These are phyloP conservation scores for Yamadazyma triangularis DNA, from an alignment of 1,139 yeast genomes.

Conservation along the genomic window DNA sequence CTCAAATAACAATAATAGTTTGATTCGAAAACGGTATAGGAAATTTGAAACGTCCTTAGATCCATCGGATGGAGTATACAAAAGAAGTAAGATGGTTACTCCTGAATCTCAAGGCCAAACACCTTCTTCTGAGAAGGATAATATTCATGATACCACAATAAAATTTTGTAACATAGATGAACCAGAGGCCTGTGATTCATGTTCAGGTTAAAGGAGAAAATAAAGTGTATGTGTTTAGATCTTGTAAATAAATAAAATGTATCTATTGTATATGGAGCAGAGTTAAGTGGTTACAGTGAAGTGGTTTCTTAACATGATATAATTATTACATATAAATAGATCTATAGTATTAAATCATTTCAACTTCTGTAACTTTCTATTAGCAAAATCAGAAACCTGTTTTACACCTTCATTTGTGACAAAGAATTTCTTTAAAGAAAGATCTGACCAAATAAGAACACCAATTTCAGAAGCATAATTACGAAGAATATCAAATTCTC, in stretches of 20 bases:
- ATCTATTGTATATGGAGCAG: no score
- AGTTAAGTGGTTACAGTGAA: no score
- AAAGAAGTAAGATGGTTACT: slow-evolving; percentile 2
- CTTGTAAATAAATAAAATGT: slow-evolving; percentile 6
- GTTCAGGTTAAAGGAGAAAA: slow-evolving; percentile 32
- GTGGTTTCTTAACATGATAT: no score
- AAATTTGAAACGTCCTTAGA: slow-evolving; percentile 9
- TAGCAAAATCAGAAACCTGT: slow-evolving; percentile 84
- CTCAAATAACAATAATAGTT: slow-evolving; percentile 4
- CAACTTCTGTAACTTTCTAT: slow-evolving; percentile 34
- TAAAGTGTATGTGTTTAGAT: slow-evolving; percentile 1
- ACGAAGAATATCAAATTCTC: slow-evolving; percentile 69
- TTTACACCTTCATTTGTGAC: slow-evolving; percentile 81
- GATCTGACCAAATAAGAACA: slow-evolving; percentile 80
- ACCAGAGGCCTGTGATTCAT: slow-evolving; percentile 41
- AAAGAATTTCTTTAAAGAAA: slow-evolving; percentile 68
- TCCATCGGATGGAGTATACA: slow-evolving; percentile 2
- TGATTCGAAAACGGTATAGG: slow-evolving; percentile 18
- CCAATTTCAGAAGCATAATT: slow-evolving; percentile 89
- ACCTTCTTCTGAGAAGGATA: slow-evolving; percentile 7
- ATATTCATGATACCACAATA: slow-evolving; percentile 32
- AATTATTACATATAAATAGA: slow-evolving; percentile 7
- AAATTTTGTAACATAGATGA: slow-evolving; percentile 33
- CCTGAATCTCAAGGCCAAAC: slow-evolving; percentile 6
- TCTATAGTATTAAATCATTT: neutral